A percentile compares a stretch with the other conserved stretches of the same genome.
Evolutionary conservation across 1,284 basidiomycete genomes (phyloP).

Genomic region (Inonotus hispidus): DNA sequence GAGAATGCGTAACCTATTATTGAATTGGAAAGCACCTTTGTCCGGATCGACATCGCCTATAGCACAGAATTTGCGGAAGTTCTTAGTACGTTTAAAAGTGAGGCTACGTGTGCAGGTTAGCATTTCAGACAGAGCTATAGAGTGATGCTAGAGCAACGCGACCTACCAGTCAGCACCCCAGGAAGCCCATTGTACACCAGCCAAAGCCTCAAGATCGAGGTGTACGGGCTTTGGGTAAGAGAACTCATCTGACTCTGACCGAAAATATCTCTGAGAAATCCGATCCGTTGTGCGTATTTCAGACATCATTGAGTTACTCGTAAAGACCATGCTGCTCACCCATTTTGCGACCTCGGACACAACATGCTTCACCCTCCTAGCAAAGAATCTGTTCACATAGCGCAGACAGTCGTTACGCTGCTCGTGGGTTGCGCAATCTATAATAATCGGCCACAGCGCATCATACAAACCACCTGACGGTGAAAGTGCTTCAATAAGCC

Average conservation of each 20-base stretch:
- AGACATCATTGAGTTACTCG: too few relatives aligned
- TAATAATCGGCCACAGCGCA: background rate
- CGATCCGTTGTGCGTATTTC: background rate
- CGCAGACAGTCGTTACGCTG: background rate
- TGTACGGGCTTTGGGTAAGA: background rate
- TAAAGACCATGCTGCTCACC: background rate
- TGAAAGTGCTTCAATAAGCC: background rate
- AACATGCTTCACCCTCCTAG: background rate
- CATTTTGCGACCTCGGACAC: background rate
- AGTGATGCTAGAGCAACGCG: background rate
- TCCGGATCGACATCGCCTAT: background rate
- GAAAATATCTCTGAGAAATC: background rate
- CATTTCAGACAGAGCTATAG: background rate
- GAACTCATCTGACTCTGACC: background rate
- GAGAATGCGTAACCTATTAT: background rate
- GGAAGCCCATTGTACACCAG: background rate
- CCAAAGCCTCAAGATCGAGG: background rate
- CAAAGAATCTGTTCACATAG: background rate
- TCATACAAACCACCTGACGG: background rate
- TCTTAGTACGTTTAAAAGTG: background rate
- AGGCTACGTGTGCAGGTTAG: background rate
- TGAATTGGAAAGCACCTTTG: background rate
- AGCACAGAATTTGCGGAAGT: background rate
- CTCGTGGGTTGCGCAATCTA: background rate
- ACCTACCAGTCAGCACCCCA: background rate